Base-by-base conservation (phyloP, 805 yeast genomes). In the Hanseniaspora lachancei region DNA sequence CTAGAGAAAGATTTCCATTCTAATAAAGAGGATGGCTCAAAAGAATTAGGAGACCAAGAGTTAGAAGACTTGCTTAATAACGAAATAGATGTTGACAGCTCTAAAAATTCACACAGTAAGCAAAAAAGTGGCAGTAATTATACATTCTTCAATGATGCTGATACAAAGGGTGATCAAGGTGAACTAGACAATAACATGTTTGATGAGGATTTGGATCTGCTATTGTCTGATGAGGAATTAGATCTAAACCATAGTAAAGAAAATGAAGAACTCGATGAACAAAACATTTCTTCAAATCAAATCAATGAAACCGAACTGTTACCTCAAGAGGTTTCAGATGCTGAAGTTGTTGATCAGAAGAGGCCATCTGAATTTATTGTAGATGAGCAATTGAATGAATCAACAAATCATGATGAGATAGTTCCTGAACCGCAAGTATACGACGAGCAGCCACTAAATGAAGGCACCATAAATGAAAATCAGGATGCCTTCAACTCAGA, bases 111-210 rank as follows among this genome's bases (percentile, higher is more conserved):
- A 13, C 53, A 49, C 16, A 21, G 18, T 34, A 32, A 53, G 20
- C 38, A 46, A 3, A 46, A 46, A 46, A 20, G 34, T 32, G 47
- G 43, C 12, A 53, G 56, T 29, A 49, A 55, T 13, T 44, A 55
- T 21, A 43, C 44, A 2, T 43, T 41, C 18, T 38, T 49, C 8
- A 21, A 51, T n/a, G 55, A 59, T 36, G 27, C 53, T 20, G 57
- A 59, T 40, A 63, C 63, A 20, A 60, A 63, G 64, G 62, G 59
- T 29, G 47, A 57, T 35, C 49, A 52, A 20, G 40, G 46, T 34
- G 48, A 49, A 32, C 18, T 40, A 20, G 54, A 44, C 43, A 60
- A 58, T 43, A 47, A 42, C 18, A 36, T 52, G 13, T 57, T 57
- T 57, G 53, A 27, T 35, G 51, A 24, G 9, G 50, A 57, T 36